Percentiles rank a stretch among this genome's conserved stretches.
These are phyloP conservation scores for Fusarium guadeloupense DNA, from an alignment of 2,329 filamentous ascomycete genomes.

Conservation along the genomic window DNA sequence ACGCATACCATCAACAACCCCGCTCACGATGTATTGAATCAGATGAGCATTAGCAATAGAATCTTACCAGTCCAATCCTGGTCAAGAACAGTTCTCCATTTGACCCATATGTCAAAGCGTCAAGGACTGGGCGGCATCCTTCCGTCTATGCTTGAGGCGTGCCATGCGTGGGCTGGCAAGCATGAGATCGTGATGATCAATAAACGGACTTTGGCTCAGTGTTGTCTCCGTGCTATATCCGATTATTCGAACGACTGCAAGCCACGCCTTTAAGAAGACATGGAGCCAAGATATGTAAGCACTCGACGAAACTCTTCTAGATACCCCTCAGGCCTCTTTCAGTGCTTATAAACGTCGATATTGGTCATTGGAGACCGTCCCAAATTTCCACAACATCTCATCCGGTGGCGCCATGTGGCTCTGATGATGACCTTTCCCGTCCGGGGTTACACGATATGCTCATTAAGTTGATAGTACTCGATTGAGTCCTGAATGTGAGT, in stretches of 20 bases:
- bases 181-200: background rate
- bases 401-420: conserved; percentile 10
- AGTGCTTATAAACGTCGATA: conserved; percentile 2
- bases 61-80: conserved; percentile 21
- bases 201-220: background rate
- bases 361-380: conserved; percentile 19
- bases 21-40: conserved; percentile 21
- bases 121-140: conserved; percentile 5
- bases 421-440: background rate
- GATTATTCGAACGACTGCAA: background rate
- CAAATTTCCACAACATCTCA: conserved; percentile 16
- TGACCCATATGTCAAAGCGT: conserved; percentile 28
- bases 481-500: conserved; percentile 4
- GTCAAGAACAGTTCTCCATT: conserved; percentile 24
- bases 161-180: background rate
- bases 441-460: background rate
- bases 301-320: background rate
- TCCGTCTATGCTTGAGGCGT: background rate
- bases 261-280: conserved; percentile 2
- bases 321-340: background rate
- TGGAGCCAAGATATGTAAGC: conserved; percentile 1
- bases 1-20: conserved; percentile 28
- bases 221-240: background rate
- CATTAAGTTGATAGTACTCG: background rate
- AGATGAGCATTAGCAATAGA: conserved; percentile 38